Evolutionary conservation across 164 flowering plant genomes (phyloP), one percentile per base, ranked within the genome.

Genomic region (Liquidambar formosana): DNA sequence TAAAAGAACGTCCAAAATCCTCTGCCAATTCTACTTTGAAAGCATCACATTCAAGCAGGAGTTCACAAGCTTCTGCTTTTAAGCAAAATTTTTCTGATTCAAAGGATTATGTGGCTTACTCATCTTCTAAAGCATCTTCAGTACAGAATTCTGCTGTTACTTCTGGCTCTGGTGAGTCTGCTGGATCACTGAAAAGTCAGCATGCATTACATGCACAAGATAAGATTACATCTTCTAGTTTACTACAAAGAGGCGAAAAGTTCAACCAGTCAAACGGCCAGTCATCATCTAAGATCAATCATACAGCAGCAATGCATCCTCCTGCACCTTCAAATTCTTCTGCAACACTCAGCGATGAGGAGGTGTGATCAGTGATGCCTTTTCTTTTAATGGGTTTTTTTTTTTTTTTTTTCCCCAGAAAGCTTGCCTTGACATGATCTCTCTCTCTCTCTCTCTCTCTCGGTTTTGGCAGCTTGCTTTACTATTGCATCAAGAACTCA

Each of bases 401-500:
- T 44, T 28, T 33, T 16, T 33, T 33, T 33, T 2, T 0, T 59
- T 57, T 21, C n/a, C n/a, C n/a, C 23, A 22, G 4, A 25, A 22
- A 15, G 23, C 12, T 48, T 19, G 26, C 45, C 13, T 57, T 54
- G 1, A 19, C 26, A 41, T 38, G 49, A 28, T 25, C 53, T 53
- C 26, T 59, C 21, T 57, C 59, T 58, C 43, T 58, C 44, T 58
- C 12, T 19, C 11, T 9, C 15, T 28, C 33, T 53, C 57, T 25
- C 47, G 21, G 23, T 65, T 72, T 64, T 69, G 73, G 73, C 89
- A 96, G 99, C 93, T 91, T 82, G 98, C 98, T 57, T 77, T 92
- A 54, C 85, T 91, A 64, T 79, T 96, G 71, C 99, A 96, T 82
- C 98, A 93, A 76, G 90, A 96, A 81, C 94, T 96, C 46, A 96